A percentile compares a stretch with the other conserved stretches of the same genome.
phyloP scores from a whole-genome alignment of 2,329 filamentous ascomycete genomes.

The Trichoderma citrinoviride region DNA sequence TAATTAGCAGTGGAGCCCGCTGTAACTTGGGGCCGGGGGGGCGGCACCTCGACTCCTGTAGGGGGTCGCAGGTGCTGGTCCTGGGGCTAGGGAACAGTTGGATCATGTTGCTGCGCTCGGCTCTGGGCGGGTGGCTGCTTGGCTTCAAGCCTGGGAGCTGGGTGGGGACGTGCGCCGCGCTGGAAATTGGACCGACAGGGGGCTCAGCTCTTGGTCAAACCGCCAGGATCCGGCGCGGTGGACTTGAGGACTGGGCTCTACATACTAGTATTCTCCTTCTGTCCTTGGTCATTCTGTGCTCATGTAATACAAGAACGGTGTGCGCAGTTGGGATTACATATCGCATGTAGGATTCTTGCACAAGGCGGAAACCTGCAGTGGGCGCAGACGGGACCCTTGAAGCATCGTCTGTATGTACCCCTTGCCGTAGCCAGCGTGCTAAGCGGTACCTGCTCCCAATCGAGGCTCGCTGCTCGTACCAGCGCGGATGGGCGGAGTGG shows the following conservation, averaged over 20 bases:
- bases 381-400: not conserved
- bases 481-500: no score
- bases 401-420: not conserved
- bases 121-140: not conserved
- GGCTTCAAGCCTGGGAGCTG: not conserved
- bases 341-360: no score
- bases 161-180: slow-evolving; percentile 22
- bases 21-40: slow-evolving; percentile 3
- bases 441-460: no score
- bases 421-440: not conserved
- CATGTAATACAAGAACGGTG: no score
- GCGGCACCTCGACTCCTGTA: not conserved
- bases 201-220: not conserved
- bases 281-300: no score
- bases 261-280: no score
- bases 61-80: not conserved
- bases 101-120: not conserved
- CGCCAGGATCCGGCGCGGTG: slow-evolving; percentile 1
- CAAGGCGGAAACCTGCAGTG: no score
- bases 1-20: slow-evolving; percentile 17
- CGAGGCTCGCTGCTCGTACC: not conserved
- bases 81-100: no score
- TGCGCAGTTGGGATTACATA: no score
- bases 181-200: slow-evolving; percentile 24
- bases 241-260: not conserved